These are phyloP conservation scores for Rhytidiadelphus loreus DNA, from an alignment of 225 moss, liverwort and hornwort species.

Conservation along the genomic window DNA sequence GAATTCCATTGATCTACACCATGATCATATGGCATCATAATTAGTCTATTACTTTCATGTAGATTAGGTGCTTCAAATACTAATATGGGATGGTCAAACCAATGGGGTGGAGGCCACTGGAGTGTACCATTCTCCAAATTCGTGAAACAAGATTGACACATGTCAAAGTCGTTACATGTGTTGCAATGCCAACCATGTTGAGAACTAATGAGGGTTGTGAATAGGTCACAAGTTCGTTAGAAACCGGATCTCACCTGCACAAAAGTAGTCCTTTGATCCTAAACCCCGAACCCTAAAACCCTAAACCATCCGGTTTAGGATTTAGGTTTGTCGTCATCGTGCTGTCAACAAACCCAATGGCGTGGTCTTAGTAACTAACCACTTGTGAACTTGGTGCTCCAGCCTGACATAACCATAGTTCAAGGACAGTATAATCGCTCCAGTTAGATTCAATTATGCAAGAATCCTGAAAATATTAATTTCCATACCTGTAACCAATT, in stretches of 20 bases:
- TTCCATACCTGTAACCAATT: conserved; percentile 4
- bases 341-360: neutral
- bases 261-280: neutral
- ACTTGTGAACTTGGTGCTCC: conserved; percentile 5
- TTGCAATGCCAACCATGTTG: conserved; percentile 8
- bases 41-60: neutral
- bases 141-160: neutral
- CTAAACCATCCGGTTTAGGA: neutral
- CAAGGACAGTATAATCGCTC: neutral
- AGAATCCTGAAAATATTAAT: neutral
- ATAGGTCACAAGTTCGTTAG: neutral
- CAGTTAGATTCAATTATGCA: neutral
- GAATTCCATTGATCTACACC: neutral
- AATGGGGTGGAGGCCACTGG: neutral
- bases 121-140: neutral
- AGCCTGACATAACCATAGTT: neutral
- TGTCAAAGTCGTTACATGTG: neutral
- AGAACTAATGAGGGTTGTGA: neutral
- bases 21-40: neutral
- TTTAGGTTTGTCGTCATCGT: conserved; percentile 8
- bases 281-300: neutral
- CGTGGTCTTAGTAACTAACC: conserved; percentile 22
- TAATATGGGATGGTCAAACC: neutral
- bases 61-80: neutral
- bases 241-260: neutral